Conservation (phyloP, 2,329 filamentous ascomycete genomes). For the Cytospora piceicola region DNA sequence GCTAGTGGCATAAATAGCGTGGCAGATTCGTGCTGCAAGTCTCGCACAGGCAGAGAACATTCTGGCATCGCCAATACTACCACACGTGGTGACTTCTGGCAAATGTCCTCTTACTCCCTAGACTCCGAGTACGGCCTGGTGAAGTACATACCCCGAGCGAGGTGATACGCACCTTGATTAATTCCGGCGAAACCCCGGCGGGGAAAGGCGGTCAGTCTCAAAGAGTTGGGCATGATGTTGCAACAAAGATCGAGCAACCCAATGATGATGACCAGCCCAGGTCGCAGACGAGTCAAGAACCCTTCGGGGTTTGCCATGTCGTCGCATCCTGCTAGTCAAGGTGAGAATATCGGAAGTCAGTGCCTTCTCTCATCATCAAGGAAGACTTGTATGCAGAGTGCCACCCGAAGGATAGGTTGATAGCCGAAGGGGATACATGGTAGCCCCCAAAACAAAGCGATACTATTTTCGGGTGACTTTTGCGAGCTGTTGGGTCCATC, state of each 20-base stretch:
- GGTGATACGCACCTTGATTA: background rate
- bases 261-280: conserved; percentile 21
- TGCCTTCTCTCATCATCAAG: conserved; percentile 4
- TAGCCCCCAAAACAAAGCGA: background rate
- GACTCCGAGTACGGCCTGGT: background rate
- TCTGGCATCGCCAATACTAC: background rate
- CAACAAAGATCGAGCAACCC: conserved; percentile 26
- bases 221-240: conserved; percentile 27
- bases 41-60: background rate
- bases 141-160: background rate
- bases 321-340: conserved; percentile 15
- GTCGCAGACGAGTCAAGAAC: conserved; percentile 19
- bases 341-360: conserved; percentile 7
- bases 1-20: background rate
- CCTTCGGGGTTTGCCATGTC: conserved; percentile 13
- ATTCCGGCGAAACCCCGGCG: conserved; percentile 28
- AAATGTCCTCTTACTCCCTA: background rate
- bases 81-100: background rate
- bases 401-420: background rate
- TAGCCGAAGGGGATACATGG: background rate
- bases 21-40: background rate
- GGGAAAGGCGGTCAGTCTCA: conserved; percentile 29
- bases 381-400: background rate
- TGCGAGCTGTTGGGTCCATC: background rate
- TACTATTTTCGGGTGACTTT: conserved; percentile 9